These are phyloP conservation scores for Diaporthe sp. DNA, from an alignment of 2,329 filamentous ascomycete genomes.

Conservation along the genomic window DNA sequence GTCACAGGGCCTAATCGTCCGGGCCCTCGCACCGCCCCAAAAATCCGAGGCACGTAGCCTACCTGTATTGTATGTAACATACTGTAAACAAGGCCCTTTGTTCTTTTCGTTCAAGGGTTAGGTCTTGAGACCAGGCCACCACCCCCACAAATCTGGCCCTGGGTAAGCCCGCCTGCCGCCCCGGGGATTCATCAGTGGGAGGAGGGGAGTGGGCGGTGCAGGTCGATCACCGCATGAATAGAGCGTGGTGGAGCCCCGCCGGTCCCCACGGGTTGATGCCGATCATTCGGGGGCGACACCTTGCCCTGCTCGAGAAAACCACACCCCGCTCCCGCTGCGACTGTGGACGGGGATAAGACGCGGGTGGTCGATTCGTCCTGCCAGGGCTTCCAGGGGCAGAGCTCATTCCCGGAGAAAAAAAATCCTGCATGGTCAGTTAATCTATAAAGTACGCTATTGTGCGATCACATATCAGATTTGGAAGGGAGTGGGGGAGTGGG, in stretches of 20 bases:
- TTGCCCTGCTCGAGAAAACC: slow-evolving; percentile 1
- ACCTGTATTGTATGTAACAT: too few relatives aligned
- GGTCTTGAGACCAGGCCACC: background rate
- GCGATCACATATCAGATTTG: background rate
- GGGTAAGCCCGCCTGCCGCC: background rate
- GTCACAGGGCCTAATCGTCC: slow-evolving; percentile 6
- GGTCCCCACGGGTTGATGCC: slow-evolving; percentile 26
- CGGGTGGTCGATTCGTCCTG: background rate
- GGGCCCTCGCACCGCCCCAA: background rate
- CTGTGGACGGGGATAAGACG: background rate
- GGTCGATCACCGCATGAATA: slow-evolving; percentile 22
- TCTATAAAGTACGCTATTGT: background rate
- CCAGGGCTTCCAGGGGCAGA: background rate
- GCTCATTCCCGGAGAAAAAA: background rate
- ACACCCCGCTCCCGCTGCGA: slow-evolving; percentile 9
- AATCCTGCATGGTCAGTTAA: background rate
- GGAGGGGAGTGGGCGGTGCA: slow-evolving; percentile 18
- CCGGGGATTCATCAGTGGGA: background rate
- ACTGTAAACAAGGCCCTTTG: background rate
- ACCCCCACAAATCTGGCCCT: background rate
- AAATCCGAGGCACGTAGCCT: background rate
- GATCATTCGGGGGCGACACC: slow-evolving; percentile 22
- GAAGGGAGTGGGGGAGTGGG: background rate
- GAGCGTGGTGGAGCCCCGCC: background rate
- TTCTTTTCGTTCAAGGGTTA: background rate